A percentile compares a stretch with the other conserved stretches of the same genome.
Conservation (phyloP, 2,329 filamentous ascomycete species). For the Colletotrichum viniferum region DNA sequence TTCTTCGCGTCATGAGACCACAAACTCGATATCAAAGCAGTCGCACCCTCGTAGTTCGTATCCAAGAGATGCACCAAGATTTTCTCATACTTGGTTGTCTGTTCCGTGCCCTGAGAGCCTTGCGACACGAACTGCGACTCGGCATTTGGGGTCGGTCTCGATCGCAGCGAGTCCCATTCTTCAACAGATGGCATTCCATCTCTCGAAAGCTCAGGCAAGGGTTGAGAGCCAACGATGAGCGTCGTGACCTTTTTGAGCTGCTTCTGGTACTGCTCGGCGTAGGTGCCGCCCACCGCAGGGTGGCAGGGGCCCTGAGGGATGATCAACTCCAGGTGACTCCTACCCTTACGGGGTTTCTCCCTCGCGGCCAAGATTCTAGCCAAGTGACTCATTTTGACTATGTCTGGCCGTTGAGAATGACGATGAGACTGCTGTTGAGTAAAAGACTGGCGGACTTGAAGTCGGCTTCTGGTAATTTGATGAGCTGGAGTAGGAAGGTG, state of each 20-base stretch:
- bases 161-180: background rate
- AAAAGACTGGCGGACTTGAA: background rate
- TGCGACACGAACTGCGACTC: background rate
- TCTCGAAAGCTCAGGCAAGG: background rate
- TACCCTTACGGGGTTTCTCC: too few relatives aligned
- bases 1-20: background rate
- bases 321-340: background rate
- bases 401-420: background rate
- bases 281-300: background rate
- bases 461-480: background rate
- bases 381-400: background rate
- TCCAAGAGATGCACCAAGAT: background rate
- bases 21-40: background rate
- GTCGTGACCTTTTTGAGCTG: background rate
- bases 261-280: background rate
- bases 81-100: background rate
- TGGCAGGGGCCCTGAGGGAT: background rate
- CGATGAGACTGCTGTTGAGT: background rate
- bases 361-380: background rate
- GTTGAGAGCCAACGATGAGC: background rate
- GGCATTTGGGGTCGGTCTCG: background rate
- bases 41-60: background rate
- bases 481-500: background rate
- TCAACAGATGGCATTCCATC: background rate
- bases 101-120: background rate